Base-by-base conservation (phyloP, 1,284 basidiomycete species). In the Fomitopsis betulina region DNA sequence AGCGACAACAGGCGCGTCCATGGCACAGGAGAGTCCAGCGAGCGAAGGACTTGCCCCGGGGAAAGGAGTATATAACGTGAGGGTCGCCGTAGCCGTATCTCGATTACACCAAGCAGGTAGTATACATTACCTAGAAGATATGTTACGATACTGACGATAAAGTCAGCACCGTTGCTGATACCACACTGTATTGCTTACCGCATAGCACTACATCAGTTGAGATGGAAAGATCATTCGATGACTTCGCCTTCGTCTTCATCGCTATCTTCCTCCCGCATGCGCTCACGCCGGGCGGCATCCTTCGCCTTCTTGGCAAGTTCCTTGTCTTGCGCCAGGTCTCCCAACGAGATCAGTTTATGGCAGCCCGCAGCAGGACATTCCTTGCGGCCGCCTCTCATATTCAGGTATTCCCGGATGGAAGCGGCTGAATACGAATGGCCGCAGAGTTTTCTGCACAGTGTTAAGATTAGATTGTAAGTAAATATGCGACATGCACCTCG, bases 331-430 rank as follows among this genome's bases (percentile, higher is more conserved):
- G 76, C 72, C 54, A 89, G 79, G 58, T 85, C 76, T 0, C 70
- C 66, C 55, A 85, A 65, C 13, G 73, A 78, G 60, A 91, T 80
- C 25, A 68, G 64, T 67, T 85, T 77, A 61, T 79, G 83, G 70
- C 89, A 91, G 3, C 89, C 90, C 25, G 88, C 76, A 2, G 87
- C 80, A 47, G 89, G 89, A 65, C 89, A 92, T 55, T 76, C 75
- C 62, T 78, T 79, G 39, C 66, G 63, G 17, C 66, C 65, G n/a
- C 60, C 65, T 12, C 66, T 67, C 27, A 71, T 70, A 37, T 66
- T 70, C 56, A 91, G 77, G 65, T 81, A 84, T 1, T 82, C 80
- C 43, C 71, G 70, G 59, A 93, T 86, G 0, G 87, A 81, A 17
- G 71, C 77, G 32, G 73, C 78, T 9, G 87, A 89, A 73, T 87